Evolutionary conservation across 2,329 filamentous ascomycete species (phyloP), one percentile per base, ranked within the genome.

Genomic region (Botrytis tulipae): DNA sequence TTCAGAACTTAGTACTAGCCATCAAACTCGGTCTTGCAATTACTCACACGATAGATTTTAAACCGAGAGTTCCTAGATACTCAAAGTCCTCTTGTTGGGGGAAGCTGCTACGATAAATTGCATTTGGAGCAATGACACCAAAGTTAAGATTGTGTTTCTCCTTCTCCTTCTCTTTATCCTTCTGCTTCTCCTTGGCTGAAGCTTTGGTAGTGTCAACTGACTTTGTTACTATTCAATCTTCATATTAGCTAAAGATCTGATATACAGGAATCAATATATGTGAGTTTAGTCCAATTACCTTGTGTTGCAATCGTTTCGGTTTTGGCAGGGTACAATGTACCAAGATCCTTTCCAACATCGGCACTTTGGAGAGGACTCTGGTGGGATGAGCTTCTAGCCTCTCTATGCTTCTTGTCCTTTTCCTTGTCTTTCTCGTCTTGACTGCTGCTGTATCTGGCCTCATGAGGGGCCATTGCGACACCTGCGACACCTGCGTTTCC

Each of bases 1-100:
- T 91, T 70, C 25, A 32, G 63, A 48, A 46, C 73, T 80, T 48
- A 79, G 71, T 60, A 74, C 65, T 46, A 61, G 70, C 25, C 60
- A 54, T 12, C 9, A 12, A 44, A 10, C 1, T 61, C 18, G 61
- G 42, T 37, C 29, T 66, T 29, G 42, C 29, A 62, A 61, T 8
- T 32, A 84, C 89, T 82, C 85, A 93, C 89, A 97, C 86, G 73
- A 97, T 91, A 25, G 92, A 95, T 84, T 93, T 94, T 75, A 98
- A 84, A 18, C 88, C 85, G 68, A 97, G 85, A 40, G 84, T 85
- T 78, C 87, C 84, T 72, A 97, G 84, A 79, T 92, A 95, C 5
- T 85, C 85, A 76, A 92, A 92, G 79, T 97, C 91, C 73, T 90
- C 87, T 8, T 86, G 82, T 75, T 89, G 85, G 4, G 95, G 95